A percentile compares a stretch with the other conserved stretches of the same genome.
Evolutionary conservation across 805 yeast genomes (phyloP).

Genomic region (Yarrowia deformans): DNA sequence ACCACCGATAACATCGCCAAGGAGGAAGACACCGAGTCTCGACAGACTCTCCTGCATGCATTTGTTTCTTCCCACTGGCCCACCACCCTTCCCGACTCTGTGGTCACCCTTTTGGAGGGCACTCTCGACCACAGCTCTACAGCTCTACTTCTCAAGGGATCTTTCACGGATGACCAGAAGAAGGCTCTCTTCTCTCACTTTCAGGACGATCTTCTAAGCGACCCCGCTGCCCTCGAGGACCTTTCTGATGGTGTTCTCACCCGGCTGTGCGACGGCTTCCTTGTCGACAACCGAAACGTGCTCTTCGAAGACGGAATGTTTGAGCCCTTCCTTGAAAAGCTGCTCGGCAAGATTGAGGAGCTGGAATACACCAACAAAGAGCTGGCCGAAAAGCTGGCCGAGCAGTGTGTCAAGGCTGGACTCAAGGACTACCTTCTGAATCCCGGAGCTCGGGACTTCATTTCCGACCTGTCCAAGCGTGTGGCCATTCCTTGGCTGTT

Average conservation of each 20-base stretch:
- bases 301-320: constrained; percentile 35
- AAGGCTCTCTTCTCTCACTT: constrained; percentile 18
- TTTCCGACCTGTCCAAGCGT: constrained; percentile 19
- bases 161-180: constrained; percentile 26
- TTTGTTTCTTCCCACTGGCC: constrained; percentile 33
- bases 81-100: constrained; percentile 23
- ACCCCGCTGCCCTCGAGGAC: constrained; percentile 15
- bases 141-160: constrained; percentile 12
- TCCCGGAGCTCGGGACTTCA: constrained; percentile 29
- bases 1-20: constrained; percentile 14
- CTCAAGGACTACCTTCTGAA: constrained; percentile 14
- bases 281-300: constrained; percentile 10
- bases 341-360: constrained; percentile 6
- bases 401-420: constrained; percentile 30
- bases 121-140: constrained; percentile 23
- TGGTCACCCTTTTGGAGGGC: constrained; percentile 13
- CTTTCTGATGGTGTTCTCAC: constrained; percentile 29
- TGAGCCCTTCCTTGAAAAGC: constrained; percentile 28
- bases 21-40: constrained; percentile 23
- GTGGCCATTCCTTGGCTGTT: constrained; percentile 21
- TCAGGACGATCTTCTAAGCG: constrained; percentile 24
- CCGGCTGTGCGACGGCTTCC: constrained; percentile 30
- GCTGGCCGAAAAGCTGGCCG: constrained; percentile 5
- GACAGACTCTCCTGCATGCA: constrained; percentile 33
- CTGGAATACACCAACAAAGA: constrained; percentile 30